These are phyloP conservation scores for Flaveria robusta DNA, from an alignment of 129 eudicot species.

Conservation along the genomic window DNA sequence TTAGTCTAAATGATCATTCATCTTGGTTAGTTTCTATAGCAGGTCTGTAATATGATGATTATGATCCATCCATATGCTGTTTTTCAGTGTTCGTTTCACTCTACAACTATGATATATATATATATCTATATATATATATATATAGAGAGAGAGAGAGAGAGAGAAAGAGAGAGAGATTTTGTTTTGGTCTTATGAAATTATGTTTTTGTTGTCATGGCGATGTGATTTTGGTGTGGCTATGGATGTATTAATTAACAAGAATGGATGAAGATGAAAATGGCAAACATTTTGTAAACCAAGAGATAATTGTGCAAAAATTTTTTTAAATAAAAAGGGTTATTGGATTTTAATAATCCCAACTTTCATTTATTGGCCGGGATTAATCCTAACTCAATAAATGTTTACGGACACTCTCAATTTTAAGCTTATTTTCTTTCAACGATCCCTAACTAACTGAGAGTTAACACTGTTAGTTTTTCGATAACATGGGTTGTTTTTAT, in stretches of 20 bases:
- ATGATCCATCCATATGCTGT: constrained; percentile 19
- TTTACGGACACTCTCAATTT: no score
- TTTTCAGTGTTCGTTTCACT: neutral
- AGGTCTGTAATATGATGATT: constrained; percentile 47
- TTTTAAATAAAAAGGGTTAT: no score
- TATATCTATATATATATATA: no score
- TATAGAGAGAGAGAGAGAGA: no score
- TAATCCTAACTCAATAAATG: no score
- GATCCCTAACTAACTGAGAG: no score
- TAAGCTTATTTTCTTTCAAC: no score
- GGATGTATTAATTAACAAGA: neutral
- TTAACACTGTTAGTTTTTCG: no score
- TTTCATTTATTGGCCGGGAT: no score
- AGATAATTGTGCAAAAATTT: no score
- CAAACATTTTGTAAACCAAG: neutral
- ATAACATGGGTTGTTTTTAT: no score
- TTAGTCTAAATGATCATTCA: constrained; percentile 15
- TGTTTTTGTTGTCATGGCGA: neutral
- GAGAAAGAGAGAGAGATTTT: constrained; percentile 5
- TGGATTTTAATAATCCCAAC: no score
- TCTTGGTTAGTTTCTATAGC: constrained; percentile 28
- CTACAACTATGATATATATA: neutral
- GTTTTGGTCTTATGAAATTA: neutral
- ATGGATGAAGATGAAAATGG: neutral
- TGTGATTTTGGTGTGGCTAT: neutral